phyloP scores from a whole-genome alignment of 441 rosid species.

The Gossypium laxum region DNA sequence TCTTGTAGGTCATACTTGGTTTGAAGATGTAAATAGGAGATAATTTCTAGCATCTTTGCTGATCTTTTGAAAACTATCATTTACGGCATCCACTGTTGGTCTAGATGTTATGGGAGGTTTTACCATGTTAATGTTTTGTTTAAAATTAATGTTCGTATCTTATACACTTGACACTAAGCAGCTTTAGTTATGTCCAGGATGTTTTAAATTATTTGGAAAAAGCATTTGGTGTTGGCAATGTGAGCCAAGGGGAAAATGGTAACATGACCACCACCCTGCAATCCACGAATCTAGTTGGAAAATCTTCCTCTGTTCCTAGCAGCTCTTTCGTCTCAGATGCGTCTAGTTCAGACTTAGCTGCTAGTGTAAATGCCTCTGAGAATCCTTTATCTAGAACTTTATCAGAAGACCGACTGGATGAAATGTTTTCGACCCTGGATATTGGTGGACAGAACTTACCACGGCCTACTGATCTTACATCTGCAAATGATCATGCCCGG shows the following conservation, averaged over 20 bases:
- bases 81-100: neutral
- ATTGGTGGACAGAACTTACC: slow-evolving; percentile 54
- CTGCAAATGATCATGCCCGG: slow-evolving; percentile 46
- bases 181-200: slow-evolving; percentile 40
- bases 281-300: slow-evolving; percentile 51
- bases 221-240: slow-evolving; percentile 51
- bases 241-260: slow-evolving; percentile 59
- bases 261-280: too few species aligned
- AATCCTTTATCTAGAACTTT: slow-evolving; percentile 58
- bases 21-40: neutral
- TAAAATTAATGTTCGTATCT: neutral
- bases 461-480: slow-evolving; percentile 42
- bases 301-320: too few species aligned
- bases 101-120: neutral
- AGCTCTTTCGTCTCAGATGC: slow-evolving; percentile 42
- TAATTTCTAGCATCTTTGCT: neutral
- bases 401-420: slow-evolving; percentile 76
- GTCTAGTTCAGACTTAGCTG: slow-evolving; percentile 46
- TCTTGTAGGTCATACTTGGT: neutral
- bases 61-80: neutral
- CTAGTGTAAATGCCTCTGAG: slow-evolving; percentile 44
- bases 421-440: slow-evolving; percentile 50
- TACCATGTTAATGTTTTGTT: slow-evolving; percentile 2
- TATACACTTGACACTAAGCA: neutral
- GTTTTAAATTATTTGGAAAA: slow-evolving; percentile 65